phyloP scores from a whole-genome alignment of 805 yeast genomes.

The Candida sithepensis region DNA sequence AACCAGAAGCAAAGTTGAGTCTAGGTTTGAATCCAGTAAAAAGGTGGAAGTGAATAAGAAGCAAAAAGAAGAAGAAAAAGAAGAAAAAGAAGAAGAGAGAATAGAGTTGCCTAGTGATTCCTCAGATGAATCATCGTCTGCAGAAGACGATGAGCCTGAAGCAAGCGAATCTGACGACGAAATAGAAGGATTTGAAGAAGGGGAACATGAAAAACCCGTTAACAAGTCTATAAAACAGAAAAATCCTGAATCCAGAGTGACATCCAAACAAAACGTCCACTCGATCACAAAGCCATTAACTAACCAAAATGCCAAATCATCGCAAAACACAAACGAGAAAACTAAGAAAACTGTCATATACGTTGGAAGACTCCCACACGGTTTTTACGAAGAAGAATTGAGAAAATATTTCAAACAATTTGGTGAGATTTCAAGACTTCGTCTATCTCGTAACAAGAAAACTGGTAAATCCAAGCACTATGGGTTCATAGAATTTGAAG shows the following conservation, averaged over 20 bases:
- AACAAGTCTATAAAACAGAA: not conserved
- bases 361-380: constrained; percentile 89
- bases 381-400: constrained; percentile 81
- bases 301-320: constrained; percentile 4
- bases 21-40: not conserved
- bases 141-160: constrained; percentile 5
- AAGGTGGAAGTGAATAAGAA: not conserved
- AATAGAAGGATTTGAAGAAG: constrained; percentile 3
- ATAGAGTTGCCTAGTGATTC: constrained; percentile 13
- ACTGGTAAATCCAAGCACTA: constrained; percentile 90
- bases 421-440: constrained; percentile 75
- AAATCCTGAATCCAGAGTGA: constrained; percentile 5
- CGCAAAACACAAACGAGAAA: constrained; percentile 7
- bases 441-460: constrained; percentile 83
- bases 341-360: constrained; percentile 67
- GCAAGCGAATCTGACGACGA: constrained; percentile 12
- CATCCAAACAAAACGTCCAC: constrained; percentile 19
- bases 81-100: constrained; percentile 13
- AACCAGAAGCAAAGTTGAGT: constrained; percentile 11
- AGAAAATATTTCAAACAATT: constrained; percentile 83
- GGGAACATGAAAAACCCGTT: not conserved
- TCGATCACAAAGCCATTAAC: constrained; percentile 22
- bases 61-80: constrained; percentile 3
- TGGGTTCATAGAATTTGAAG: constrained; percentile 82
- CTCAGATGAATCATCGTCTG: constrained; percentile 9